Evolutionary conservation across 2,329 filamentous ascomycete species (phyloP).

Genomic region (Botrytis fabae): DNA sequence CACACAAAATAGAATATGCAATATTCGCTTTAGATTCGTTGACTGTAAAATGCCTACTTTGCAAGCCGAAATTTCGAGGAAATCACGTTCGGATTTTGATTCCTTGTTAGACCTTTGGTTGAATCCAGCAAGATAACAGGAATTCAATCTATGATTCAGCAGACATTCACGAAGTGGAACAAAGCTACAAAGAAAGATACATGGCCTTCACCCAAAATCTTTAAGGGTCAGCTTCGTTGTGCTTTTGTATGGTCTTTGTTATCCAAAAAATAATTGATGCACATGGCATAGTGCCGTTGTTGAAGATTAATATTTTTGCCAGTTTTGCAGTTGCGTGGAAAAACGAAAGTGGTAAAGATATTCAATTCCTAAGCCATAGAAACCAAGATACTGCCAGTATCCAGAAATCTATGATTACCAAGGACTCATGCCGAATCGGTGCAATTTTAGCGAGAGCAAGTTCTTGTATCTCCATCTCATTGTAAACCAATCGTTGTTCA

Average conservation of each 20-base stretch:
- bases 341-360: not conserved
- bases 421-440: conserved; percentile 40
- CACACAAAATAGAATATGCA: not conserved
- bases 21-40: not conserved
- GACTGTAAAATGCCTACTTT: not conserved
- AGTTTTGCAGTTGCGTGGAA: not conserved
- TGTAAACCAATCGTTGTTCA: conserved; percentile 42
- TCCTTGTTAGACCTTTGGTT: not conserved
- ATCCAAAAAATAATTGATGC: conserved; percentile 2
- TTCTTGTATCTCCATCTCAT: conserved; percentile 46
- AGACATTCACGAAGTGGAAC: not conserved
- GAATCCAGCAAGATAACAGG: not conserved
- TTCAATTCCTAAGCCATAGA: not conserved
- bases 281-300: conserved; percentile 6
- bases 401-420: not conserved
- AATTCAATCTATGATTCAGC: not conserved
- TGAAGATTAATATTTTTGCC: not conserved
- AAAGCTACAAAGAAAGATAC: not conserved
- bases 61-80: not conserved
- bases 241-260: not conserved
- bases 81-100: not conserved
- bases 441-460: conserved; percentile 42
- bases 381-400: not conserved
- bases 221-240: not conserved
- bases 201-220: not conserved